Evolutionary conservation across 164 flowering plant genomes (phyloP), one percentile per base, ranked within the genome.

Genomic region (grape (Vitis vinifera)): DNA sequence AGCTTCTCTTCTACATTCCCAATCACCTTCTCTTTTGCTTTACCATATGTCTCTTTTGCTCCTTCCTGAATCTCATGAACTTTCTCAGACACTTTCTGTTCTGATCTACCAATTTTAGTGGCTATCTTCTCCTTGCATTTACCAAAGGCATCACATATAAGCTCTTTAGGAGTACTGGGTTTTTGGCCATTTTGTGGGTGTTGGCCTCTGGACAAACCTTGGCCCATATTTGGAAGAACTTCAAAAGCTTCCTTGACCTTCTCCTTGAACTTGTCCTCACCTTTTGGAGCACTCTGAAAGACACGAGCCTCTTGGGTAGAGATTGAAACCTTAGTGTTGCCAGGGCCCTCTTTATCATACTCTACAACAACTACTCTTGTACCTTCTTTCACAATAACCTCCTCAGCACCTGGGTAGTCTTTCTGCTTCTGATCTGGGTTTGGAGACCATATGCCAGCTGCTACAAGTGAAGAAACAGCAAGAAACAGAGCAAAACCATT

Each of bases 71-170:
- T 61, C 10, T 55, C 60, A 11, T 55, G 62, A 4, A 53, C 68
- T 17, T 55, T 57, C 3, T 73, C 84, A 0, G 67, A 10, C 0
- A 48, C 78, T 48, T 59, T 73, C 23, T 81, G 88, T 63, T 79
- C 79, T 2, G 82, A 83, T 52, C 61, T 75, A 2, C 71, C 77
- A 2, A 85, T 29, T 0, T 70, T 74, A 1, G 73, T 74, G 0
- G 85, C 81, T 1, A 88, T 64, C 78, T 68, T 86, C 19, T 83
- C 81, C 76, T 73, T 87, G 74, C 98, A 88, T 53, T 76, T 81
- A 0, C 93, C 97, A 17, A 71, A 75, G 0, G 89, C 89, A 65
- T 89, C 92, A 57, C 94, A 90, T 0, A 87, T 77, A 4, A 82
- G 74, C 78, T 86, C 93, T 55, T 72, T 73, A 2, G 86, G 63